Evolutionary conservation across 768 basidiomycete genomes (phyloP).

Genomic region (Cystobasidium tubakii): DNA sequence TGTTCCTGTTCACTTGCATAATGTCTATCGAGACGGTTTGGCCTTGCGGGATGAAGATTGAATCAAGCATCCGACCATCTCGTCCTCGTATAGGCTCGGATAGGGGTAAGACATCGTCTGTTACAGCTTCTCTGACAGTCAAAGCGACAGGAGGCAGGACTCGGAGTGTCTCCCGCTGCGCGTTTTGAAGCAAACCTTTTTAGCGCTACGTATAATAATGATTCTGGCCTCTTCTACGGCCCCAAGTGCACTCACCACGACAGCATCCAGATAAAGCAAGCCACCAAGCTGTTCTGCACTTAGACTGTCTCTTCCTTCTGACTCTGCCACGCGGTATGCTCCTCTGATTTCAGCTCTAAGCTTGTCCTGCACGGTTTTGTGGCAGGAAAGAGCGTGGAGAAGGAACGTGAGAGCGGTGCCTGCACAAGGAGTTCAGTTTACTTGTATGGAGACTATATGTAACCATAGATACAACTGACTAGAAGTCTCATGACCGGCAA

Average conservation of each 20-base stretch:
- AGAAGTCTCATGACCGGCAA: slow-evolving; percentile 21
- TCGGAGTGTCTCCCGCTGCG: not conserved
- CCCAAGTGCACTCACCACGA: slow-evolving; percentile 7
- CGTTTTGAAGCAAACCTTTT: not conserved
- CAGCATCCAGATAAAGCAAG: slow-evolving; percentile 35
- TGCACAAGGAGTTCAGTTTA: not conserved
- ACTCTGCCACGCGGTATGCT: not conserved
- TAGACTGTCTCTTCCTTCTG: not conserved
- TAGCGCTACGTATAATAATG: not conserved
- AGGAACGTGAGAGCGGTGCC: slow-evolving; percentile 33
- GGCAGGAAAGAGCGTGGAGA: slow-evolving; percentile 4
- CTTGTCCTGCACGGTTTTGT: slow-evolving; percentile 5
- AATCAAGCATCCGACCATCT: not conserved
- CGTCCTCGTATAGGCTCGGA: not conserved
- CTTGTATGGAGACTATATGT: too few relatives aligned
- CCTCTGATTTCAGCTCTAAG: slow-evolving; percentile 25
- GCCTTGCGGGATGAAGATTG: not conserved
- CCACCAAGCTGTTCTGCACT: not conserved
- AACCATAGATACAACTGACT: not conserved
- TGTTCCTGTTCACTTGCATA: not conserved
- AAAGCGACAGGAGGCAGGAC: slow-evolving; percentile 1
- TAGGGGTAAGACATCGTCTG: not conserved
- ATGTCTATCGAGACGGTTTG: not conserved
- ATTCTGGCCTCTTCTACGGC: not conserved
- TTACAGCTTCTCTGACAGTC: not conserved